Conservation (phyloP, 352 stramenopile species). For the Phytophthora ohioensis region DNA sequence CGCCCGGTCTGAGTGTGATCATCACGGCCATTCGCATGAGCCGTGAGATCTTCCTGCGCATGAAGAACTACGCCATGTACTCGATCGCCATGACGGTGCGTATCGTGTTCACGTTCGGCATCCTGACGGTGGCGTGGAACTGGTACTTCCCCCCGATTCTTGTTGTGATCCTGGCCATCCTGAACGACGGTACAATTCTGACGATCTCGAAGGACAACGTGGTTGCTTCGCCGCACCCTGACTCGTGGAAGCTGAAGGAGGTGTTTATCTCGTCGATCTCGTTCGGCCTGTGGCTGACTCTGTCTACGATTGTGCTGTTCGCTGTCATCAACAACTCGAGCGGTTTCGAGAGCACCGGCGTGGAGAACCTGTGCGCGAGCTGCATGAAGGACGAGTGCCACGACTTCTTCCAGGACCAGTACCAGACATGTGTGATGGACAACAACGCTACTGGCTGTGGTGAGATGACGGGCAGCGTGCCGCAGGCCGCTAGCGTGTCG, state of each 20-base stretch:
- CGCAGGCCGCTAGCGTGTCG: conserved; percentile 40
- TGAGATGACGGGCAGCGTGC: conserved; percentile 67
- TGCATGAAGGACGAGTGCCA: conserved; percentile 71
- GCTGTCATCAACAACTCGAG: conserved; percentile 64
- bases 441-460: conserved; percentile 63
- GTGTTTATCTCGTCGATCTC: conserved; percentile 76
- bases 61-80: conserved; percentile 95
- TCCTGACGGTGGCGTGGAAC: conserved; percentile 89
- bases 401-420: conserved; percentile 62
- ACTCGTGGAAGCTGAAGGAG: conserved; percentile 79
- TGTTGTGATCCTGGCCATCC: conserved; percentile 91
- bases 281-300: conserved; percentile 72
- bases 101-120: conserved; percentile 90
- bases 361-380: conserved; percentile 70
- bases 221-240: conserved; percentile 60
- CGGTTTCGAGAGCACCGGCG: conserved; percentile 58
- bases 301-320: conserved; percentile 77
- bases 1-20: conserved; percentile 87
- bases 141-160: conserved; percentile 90
- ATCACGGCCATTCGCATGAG: conserved; percentile 91
- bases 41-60: conserved; percentile 91
- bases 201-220: conserved; percentile 87
- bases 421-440: conserved; percentile 57
- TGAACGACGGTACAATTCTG: conserved; percentile 92
- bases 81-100: conserved; percentile 90